Evolutionary conservation across 2,329 filamentous ascomycete species (phyloP), one percentile per base, ranked within the genome.

Genomic region (Penicillium oxalicum): DNA sequence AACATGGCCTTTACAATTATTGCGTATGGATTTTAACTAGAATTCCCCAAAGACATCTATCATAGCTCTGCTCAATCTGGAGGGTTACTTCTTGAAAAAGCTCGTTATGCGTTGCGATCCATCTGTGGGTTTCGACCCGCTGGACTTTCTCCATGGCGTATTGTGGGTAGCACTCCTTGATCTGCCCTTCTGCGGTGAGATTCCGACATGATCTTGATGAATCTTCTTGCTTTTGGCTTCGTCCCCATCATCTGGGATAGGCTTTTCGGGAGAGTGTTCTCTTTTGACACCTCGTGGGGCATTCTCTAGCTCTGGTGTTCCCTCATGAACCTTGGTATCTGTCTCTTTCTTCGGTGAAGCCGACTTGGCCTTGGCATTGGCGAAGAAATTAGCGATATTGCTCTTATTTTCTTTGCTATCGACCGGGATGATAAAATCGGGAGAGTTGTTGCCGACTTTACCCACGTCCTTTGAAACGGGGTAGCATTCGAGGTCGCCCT

Each of bases 381-480:
- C 78, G 62, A 97, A 97, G 74, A 95, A 96, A 61, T 95, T 95
- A 40, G 87, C 87, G 67, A 97, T 97, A 57, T 93, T 96, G 43
- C 79, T 83, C 72, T 94, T 96, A 68, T 96, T 96, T 61, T 91
- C 87, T 55, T 82, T 84, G 69, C 87, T 94, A 60, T 87, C 79
- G 32, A 96, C 72, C 0, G 91, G 91, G 1, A 95, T 74, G 39
- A 96, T 78, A 62, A 96, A 95, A 0, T 78, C 79, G 0, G 88
- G 83, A 18, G 87, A 94, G 66, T 95, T 87, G 59, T 95, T 95
- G 5, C 91, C 91, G 0, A 95, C 91, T 70, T 95, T 97, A 0
- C 91, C 91, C 0, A 97, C 91, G 4, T 93, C 91, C 65, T 88
- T 87, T 59, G 78, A 83, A 2, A 98, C 93, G 0, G 86, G 83